Base-by-base conservation (phyloP, 306 rosid species). In the Citrullus amarus region DNA sequence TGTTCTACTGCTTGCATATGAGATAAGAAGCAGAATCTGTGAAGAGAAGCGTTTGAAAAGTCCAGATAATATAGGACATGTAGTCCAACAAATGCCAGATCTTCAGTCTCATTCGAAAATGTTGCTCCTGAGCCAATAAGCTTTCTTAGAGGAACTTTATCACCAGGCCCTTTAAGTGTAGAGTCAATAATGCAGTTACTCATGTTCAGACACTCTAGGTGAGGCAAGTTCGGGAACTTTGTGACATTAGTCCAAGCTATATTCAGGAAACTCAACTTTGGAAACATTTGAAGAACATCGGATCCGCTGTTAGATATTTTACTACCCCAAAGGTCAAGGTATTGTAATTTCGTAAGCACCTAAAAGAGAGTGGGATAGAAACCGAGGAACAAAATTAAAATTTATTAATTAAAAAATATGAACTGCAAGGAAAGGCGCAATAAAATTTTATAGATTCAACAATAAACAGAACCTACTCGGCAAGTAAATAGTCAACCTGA, bases 291-390 rank as follows among this genome's bases (percentile, higher is more conserved):
- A 74, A 95, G 88, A 77, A 91, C 77, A 79, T 83, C 66, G 78
- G 90, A 89, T 77, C 97, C 96, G 48, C 82, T n/a, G 69, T 92
- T 88, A 60, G 98, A 87, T 86, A 95, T 82, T 80, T 86, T 66
- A 86, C 97, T 95, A 78, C 95, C 98, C 97, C 97, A 95, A 79
- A 95, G 85, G 81, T 92, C 97, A 79, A 95, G 91, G 84, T 88
- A 86, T 48, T 85, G 88, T 77, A 95, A 82, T 77, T 88, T 86
- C 68, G 88, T 80, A 79, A 95, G 93, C 69, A 88, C 96, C 98
- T 92, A 80, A 66, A 55, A 46, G 36, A 74, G 78, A 32, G 44
- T 51, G 34, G 17, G 17, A 46, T 59, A 34, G 59, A 28, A 16
- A 20, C 69, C 20, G 74, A 34, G 61, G 56, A 59, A 34, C 32